These are phyloP conservation scores for Yamadazyma siamensis DNA, from an alignment of 1,139 yeast genomes.

Conservation along the genomic window DNA sequence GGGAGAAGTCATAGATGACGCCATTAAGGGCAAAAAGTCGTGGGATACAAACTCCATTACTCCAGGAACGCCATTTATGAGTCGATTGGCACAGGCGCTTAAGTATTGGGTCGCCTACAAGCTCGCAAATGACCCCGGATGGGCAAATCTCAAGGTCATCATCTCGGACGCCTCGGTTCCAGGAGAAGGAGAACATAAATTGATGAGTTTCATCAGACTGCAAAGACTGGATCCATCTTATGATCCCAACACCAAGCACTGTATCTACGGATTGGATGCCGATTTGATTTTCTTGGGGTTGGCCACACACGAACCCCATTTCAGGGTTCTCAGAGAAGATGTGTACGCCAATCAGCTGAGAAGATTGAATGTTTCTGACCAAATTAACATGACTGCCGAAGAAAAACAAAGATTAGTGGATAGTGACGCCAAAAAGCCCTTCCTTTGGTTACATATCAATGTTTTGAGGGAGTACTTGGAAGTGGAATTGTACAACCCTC, in stretches of 20 bases:
- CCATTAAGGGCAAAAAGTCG: constrained; percentile 53
- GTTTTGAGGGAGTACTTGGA: constrained; percentile 85
- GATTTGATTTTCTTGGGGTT: constrained; percentile 96
- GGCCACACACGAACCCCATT: constrained; percentile 96
- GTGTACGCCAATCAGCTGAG: constrained; percentile 72
- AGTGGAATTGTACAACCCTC: constrained; percentile 72
- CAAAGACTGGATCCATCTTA: constrained; percentile 73
- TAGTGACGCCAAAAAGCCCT: constrained; percentile 73
- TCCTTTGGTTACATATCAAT: constrained; percentile 89
- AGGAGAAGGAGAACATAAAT: constrained; percentile 99
- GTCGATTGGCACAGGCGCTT: constrained; percentile 75
- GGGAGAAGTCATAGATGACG: constrained; percentile 65
- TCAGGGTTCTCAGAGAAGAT: constrained; percentile 89
- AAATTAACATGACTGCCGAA: constrained; percentile 56
- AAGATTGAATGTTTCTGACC: constrained; percentile 48
- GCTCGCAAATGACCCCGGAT: constrained; percentile 82
- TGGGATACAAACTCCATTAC: constrained; percentile 95
- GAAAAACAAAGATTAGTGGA: constrained; percentile 53
- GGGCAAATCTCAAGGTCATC: constrained; percentile 82
- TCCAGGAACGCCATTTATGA: constrained; percentile 99
- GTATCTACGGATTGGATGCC: constrained; percentile 97
- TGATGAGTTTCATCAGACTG: constrained; percentile 89
- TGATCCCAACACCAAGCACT: constrained; percentile 86
- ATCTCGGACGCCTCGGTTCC: constrained; percentile 98
- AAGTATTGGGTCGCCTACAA: constrained; percentile 91